These are phyloP conservation scores for Lentinula novae-zelandiae DNA, from an alignment of 1,284 basidiomycete species.

Conservation along the genomic window DNA sequence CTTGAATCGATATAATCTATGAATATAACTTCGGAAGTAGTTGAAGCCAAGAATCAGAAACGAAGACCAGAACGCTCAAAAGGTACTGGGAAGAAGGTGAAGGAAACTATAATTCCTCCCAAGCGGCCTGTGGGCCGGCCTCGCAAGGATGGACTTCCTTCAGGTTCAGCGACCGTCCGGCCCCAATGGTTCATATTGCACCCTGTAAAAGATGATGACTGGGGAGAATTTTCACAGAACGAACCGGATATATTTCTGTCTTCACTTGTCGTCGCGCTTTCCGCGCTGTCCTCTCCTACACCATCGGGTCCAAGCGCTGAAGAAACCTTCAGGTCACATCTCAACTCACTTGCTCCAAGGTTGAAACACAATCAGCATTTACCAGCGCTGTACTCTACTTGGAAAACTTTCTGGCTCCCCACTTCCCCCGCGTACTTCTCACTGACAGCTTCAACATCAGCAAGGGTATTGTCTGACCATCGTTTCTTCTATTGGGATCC, in stretches of 20 bases:
- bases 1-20: not conserved
- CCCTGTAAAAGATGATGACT: slow-evolving; percentile 48
- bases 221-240: slow-evolving; percentile 51
- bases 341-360: slow-evolving; percentile 51
- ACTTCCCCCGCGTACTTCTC: slow-evolving; percentile 70
- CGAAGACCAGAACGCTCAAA: slow-evolving; percentile 47
- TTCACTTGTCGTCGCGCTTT: slow-evolving; percentile 48
- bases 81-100: slow-evolving; percentile 40
- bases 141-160: slow-evolving; percentile 42
- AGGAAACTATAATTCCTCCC: slow-evolving; percentile 19
- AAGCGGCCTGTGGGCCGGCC: slow-evolving; percentile 44
- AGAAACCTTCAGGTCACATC: slow-evolving; percentile 69
- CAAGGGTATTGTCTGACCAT: slow-evolving; percentile 63
- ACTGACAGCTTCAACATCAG: slow-evolving; percentile 63
- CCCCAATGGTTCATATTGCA: slow-evolving; percentile 26
- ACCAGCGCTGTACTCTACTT: slow-evolving; percentile 63
- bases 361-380: slow-evolving; percentile 46
- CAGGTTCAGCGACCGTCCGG: slow-evolving; percentile 32
- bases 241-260: slow-evolving; percentile 54
- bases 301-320: slow-evolving; percentile 56
- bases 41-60: slow-evolving; percentile 27
- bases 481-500: slow-evolving; percentile 79
- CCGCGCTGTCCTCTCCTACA: slow-evolving; percentile 52
- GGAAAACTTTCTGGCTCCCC: slow-evolving; percentile 78
- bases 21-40: not conserved